These are phyloP conservation scores for Cucurbita ficifolia DNA, from an alignment of 306 rosid genomes.

Conservation along the genomic window DNA sequence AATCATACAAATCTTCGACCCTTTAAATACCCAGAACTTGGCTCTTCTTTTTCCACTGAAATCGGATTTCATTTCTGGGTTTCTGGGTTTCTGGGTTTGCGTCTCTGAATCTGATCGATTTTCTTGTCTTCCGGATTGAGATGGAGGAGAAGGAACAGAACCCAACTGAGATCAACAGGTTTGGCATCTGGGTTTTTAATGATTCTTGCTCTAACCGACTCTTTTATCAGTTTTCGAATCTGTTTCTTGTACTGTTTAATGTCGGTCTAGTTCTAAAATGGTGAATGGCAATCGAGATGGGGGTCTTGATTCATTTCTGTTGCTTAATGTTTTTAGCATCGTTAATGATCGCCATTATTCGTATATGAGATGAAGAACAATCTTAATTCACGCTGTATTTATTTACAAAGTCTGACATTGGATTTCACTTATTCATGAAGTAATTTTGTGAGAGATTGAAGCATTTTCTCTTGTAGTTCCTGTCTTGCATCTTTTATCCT, in stretches of 20 bases:
- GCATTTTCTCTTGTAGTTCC: background rate
- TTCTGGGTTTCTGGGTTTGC: background rate
- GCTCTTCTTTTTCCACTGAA: background rate
- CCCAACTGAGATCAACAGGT: constrained; percentile 5
- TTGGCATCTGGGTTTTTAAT: background rate
- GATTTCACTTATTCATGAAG: no score
- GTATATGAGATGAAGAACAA: background rate
- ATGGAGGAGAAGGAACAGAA: background rate
- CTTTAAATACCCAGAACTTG: background rate
- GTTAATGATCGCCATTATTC: background rate
- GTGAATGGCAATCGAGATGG: background rate
- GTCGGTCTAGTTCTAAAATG: background rate
- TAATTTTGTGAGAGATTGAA: background rate
- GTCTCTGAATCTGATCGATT: background rate
- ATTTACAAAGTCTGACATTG: no score
- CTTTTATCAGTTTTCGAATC: background rate
- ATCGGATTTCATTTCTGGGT: background rate
- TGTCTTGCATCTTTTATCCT: background rate
- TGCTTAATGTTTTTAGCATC: background rate
- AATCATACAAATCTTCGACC: background rate
- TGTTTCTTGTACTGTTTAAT: background rate
- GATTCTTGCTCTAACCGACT: background rate
- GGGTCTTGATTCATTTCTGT: background rate
- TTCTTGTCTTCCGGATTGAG: background rate
- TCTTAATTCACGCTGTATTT: background rate